Conservation (phyloP, 768 basidiomycete genomes). For the Ephemerocybe angulata region DNA sequence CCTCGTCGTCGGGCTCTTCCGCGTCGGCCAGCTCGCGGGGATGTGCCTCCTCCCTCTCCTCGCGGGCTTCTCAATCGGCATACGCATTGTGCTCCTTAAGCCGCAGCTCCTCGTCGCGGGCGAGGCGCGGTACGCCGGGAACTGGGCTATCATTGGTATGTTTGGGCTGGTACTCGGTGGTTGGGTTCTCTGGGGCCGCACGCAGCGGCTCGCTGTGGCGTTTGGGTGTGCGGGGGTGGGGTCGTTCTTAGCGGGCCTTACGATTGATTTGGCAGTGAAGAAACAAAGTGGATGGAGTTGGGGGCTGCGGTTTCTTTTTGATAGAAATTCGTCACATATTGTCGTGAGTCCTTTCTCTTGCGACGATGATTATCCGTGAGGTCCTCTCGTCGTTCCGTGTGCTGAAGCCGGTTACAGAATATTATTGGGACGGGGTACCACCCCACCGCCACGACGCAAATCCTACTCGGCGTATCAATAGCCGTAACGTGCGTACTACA, state of each 20-base stretch:
- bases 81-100: slow-evolving; percentile 51
- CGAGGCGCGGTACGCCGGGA: slow-evolving; percentile 30
- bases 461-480: slow-evolving; percentile 52
- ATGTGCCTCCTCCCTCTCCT: slow-evolving; percentile 44
- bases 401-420: slow-evolving; percentile 41
- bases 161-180: slow-evolving; percentile 41
- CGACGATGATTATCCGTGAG: too few species aligned
- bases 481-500: slow-evolving; percentile 52
- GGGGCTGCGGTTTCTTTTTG: slow-evolving; percentile 61
- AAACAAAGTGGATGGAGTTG: slow-evolving; percentile 60
- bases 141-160: slow-evolving; percentile 52
- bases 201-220: slow-evolving; percentile 44
- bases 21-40: slow-evolving; percentile 37
- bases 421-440: slow-evolving; percentile 45
- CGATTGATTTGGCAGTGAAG: slow-evolving; percentile 53
- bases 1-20: slow-evolving; percentile 51
- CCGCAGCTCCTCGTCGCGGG: slow-evolving; percentile 44
- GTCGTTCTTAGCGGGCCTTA: slow-evolving; percentile 56
- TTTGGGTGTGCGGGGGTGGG: slow-evolving; percentile 55
- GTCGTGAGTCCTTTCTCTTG: slow-evolving; percentile 34
- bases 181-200: slow-evolving; percentile 34
- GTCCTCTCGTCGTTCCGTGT: too few species aligned
- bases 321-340: slow-evolving; percentile 55
- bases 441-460: slow-evolving; percentile 46
- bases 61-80: slow-evolving; percentile 56